phyloP scores from a whole-genome alignment of 2,329 filamentous ascomycete species.

The Aspergillus piperis region DNA sequence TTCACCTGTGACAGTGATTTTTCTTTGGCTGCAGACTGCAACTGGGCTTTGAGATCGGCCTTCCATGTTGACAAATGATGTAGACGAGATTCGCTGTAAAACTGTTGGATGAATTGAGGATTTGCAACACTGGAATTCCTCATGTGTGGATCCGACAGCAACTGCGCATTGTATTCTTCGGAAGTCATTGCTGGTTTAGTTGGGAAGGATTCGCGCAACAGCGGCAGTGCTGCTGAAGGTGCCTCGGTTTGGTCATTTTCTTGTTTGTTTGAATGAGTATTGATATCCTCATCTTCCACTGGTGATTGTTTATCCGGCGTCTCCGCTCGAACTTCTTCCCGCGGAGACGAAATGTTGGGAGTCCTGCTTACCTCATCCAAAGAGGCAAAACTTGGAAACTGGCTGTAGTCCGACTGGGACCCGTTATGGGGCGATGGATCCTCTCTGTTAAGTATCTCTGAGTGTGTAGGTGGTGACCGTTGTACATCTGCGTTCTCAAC shows the following conservation, averaged over 20 bases:
- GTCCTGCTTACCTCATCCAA: conserved; percentile 18
- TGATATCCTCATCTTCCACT: background rate
- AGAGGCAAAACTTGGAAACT: conserved; percentile 37
- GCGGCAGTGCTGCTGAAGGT: background rate
- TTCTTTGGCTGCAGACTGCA: conserved; percentile 78
- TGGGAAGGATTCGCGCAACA: conserved; percentile 20
- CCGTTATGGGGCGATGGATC: conserved; percentile 31
- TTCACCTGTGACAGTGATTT: conserved; percentile 53
- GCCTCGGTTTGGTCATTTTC: background rate
- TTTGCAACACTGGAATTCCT: conserved; percentile 89
- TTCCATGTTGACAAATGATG: conserved; percentile 98
- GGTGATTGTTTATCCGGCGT: background rate
- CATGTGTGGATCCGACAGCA: conserved; percentile 81
- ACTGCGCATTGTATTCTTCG: conserved; percentile 85
- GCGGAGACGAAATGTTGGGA: background rate
- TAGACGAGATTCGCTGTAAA: conserved; percentile 89
- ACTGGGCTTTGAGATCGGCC: conserved; percentile 83
- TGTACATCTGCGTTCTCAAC: conserved; percentile 30
- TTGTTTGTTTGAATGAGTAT: background rate
- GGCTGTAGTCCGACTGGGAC: conserved; percentile 48
- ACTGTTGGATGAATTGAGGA: conserved; percentile 90
- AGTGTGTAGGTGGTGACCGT: background rate
- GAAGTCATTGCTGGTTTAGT: conserved; percentile 65
- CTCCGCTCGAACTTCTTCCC: background rate
- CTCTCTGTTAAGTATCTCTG: background rate